Percentiles rank a stretch among this genome's conserved stretches.
These are phyloP conservation scores for Mycena floridula DNA, from an alignment of 768 basidiomycete species.

Conservation along the genomic window DNA sequence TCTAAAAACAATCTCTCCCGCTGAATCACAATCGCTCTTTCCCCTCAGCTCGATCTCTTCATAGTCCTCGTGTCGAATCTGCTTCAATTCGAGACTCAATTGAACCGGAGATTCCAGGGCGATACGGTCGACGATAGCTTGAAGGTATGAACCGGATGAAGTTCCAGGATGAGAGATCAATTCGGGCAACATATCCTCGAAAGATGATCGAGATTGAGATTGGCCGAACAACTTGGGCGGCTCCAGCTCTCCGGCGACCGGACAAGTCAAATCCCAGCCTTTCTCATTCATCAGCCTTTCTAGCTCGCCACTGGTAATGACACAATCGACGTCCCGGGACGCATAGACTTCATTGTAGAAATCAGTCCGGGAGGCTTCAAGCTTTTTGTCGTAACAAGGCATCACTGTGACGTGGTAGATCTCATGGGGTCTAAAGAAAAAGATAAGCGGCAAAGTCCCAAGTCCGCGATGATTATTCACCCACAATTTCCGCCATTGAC, in stretches of 20 bases:
- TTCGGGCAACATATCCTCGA: constrained; percentile 52
- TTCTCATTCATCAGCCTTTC: constrained; percentile 79
- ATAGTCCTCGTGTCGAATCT: constrained; percentile 69
- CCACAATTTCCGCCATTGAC: constrained; percentile 61
- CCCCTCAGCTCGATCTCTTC: constrained; percentile 61
- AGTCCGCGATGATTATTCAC: constrained; percentile 23
- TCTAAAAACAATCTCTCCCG: constrained; percentile 70
- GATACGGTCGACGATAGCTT: constrained; percentile 63
- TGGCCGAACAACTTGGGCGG: constrained; percentile 2
- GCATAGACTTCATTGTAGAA: constrained; percentile 80
- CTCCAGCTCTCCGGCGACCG: constrained; percentile 48
- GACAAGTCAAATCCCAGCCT: constrained; percentile 64
- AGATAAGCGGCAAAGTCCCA: background rate
- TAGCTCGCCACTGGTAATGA: constrained; percentile 94
- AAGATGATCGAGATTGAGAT: too few species aligned
- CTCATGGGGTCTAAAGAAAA: constrained; percentile 68
- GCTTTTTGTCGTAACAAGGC: constrained; percentile 99
- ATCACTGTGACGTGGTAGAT: constrained; percentile 97
- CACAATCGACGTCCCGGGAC: constrained; percentile 94
- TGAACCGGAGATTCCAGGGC: constrained; percentile 33
- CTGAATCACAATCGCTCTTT: constrained; percentile 25
- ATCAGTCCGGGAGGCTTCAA: constrained; percentile 93
- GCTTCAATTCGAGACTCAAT: constrained; percentile 46
- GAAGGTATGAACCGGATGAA: constrained; percentile 89
- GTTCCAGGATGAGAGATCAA: constrained; percentile 76